Percentiles rank a stretch among this genome's conserved stretches.
Conservation (phyloP, 1,284 basidiomycete genomes). For the Cystobasidiaceae sp. region DNA sequence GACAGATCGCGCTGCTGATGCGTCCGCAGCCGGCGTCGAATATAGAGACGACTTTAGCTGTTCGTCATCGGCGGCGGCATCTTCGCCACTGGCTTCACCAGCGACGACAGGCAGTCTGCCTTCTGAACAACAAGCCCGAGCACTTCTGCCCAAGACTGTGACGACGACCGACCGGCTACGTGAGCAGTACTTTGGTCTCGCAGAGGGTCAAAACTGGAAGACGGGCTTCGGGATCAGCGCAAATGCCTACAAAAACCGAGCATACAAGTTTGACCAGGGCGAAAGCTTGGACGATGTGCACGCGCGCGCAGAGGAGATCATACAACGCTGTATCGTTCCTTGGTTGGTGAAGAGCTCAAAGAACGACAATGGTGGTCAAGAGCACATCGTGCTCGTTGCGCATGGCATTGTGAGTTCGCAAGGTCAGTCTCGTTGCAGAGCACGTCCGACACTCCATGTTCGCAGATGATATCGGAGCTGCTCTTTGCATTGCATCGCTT, state of each 20-base stretch:
- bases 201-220: slow-evolving; percentile 51
- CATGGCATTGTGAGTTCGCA: slow-evolving; percentile 57
- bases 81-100: slow-evolving; percentile 21
- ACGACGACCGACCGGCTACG: slow-evolving; percentile 49
- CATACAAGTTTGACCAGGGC: slow-evolving; percentile 62
- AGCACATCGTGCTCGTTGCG: slow-evolving; percentile 68
- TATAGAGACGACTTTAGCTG: slow-evolving; percentile 26
- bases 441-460: not conserved
- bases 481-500: slow-evolving; percentile 11
- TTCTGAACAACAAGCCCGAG: not conserved
- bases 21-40: not conserved
- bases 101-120: not conserved
- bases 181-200: slow-evolving; percentile 60
- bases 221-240: slow-evolving; percentile 35
- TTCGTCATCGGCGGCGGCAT: slow-evolving; percentile 28
- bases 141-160: slow-evolving; percentile 43
- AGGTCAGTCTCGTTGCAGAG: not conserved
- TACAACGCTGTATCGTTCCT: slow-evolving; percentile 60
- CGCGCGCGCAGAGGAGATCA: slow-evolving; percentile 56
- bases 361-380: slow-evolving; percentile 32
- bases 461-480: slow-evolving; percentile 31
- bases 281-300: slow-evolving; percentile 68
- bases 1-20: slow-evolving; percentile 2
- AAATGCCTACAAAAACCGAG: slow-evolving; percentile 48
- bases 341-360: slow-evolving; percentile 27